phyloP scores from a whole-genome alignment of 805 yeast genomes.

The Ogataea angusta region DNA sequence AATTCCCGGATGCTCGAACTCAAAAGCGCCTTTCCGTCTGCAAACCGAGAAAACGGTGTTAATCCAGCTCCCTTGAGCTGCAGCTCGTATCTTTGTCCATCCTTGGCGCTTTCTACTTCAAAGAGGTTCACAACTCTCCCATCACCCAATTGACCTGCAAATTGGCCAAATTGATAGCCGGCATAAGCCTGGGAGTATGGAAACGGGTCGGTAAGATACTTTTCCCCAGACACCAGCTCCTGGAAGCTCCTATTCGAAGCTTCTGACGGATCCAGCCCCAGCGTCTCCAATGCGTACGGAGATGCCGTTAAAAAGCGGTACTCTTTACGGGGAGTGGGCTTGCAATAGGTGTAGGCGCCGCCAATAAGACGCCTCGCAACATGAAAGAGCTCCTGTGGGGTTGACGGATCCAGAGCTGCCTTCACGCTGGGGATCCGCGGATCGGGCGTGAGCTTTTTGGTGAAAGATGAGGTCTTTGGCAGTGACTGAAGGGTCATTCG shows the following conservation, averaged over 20 bases:
- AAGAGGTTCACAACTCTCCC: slow-evolving; percentile 86
- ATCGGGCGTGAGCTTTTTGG: slow-evolving; percentile 28
- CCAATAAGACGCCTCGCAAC: slow-evolving; percentile 48
- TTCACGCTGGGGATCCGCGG: slow-evolving; percentile 27
- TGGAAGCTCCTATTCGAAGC: slow-evolving; percentile 34
- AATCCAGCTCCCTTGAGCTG: slow-evolving; percentile 91
- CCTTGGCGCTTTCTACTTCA: slow-evolving; percentile 50
- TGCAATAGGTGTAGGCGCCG: slow-evolving; percentile 71
- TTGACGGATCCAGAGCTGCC: slow-evolving; percentile 26
- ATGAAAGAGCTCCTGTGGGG: slow-evolving; percentile 38
- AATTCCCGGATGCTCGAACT: slow-evolving; percentile 88
- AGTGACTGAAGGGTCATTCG: slow-evolving; percentile 20
- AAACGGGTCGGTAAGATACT: slow-evolving; percentile 39
- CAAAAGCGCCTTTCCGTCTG: slow-evolving; percentile 93
- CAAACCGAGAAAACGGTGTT: slow-evolving; percentile 91
- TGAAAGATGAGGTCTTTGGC: slow-evolving; percentile 31
- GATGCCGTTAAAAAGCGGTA: slow-evolving; percentile 58
- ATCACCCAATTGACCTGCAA: slow-evolving; percentile 97
- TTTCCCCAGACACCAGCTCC: slow-evolving; percentile 58
- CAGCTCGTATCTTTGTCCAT: slow-evolving; percentile 50
- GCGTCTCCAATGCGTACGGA: slow-evolving; percentile 54
- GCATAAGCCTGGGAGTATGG: slow-evolving; percentile 94
- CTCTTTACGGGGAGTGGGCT: slow-evolving; percentile 59
- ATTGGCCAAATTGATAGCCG: slow-evolving; percentile 93
- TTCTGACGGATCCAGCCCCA: slow-evolving; percentile 50